Base-by-base conservation (phyloP, 2,329 filamentous ascomycete genomes). In the Talaromyces sp. region DNA sequence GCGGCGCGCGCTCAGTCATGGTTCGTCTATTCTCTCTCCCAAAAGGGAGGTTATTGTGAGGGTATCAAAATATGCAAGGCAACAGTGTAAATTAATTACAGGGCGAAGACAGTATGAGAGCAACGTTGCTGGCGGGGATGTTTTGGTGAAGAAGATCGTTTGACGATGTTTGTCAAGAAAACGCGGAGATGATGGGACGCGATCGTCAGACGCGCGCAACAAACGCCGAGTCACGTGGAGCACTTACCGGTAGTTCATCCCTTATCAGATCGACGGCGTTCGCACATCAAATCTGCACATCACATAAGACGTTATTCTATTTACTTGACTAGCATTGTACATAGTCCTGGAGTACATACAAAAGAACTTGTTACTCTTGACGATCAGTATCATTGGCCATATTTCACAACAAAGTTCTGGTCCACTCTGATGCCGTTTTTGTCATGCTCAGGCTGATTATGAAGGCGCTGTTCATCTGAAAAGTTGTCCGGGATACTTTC, bases 1-100 rank as follows among this genome's bases (percentile, higher is more conserved):
- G 74, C 63, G 72, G 74, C 37, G 70, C 65, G 39, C 41, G 66
- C 41, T 52, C 64, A 22, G 59, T n/a, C 64, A 66, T 66, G 27
- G 22, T 57, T 49, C 27, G n/a, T 11, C 47, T n/a, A 11, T 45
- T 33, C 58, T 50, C n/a, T 50, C 59, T 62, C 64, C 52, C 59
- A 25, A 13, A 13, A 13, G 52, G 52, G 35, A 35, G 59, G 27
- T 3, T 56, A 15, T 19, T 4, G 25, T 17, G 7, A 37, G 4
- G 9, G 19, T 15, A 27, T 50, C 60, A 52, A 62, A 54, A 13
- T 19, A 22, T 22, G n/a, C 37, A 39, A 39, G 5, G 27, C n/a
- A 35, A 35, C 33, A 15, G 31, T 22, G 22, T 13, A 56, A 56
- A 15, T 11, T 56, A 56, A 11, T 25, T 25, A 37, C 7, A 15